Evolutionary conservation across 2,329 filamentous ascomycete genomes (phyloP).

Genomic region (Raffaelea ambrosiae): DNA sequence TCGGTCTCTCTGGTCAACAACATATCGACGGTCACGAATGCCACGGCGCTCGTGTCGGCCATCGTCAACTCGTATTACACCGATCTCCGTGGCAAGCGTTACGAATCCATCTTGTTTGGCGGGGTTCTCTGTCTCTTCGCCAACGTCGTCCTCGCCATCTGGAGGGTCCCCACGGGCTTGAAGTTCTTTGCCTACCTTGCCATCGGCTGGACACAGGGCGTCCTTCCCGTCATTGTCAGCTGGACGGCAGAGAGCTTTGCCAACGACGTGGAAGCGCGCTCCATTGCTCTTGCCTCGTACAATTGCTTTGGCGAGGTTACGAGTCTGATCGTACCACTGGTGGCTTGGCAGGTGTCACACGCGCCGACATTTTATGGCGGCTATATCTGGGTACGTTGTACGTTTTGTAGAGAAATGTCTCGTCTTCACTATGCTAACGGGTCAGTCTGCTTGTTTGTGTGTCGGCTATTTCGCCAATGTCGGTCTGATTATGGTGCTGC

Average conservation of each 20-base stretch:
- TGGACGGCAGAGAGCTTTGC: constrained; percentile 15
- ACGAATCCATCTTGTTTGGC: neutral
- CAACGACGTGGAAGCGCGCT: constrained; percentile 13
- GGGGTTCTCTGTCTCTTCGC: constrained; percentile 20
- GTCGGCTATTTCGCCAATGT: no score
- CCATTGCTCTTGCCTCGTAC: constrained; percentile 14
- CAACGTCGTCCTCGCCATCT: constrained; percentile 34
- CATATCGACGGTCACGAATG: constrained; percentile 29
- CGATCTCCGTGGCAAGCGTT: constrained; percentile 17
- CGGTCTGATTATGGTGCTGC: no score
- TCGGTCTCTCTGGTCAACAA: constrained; percentile 31
- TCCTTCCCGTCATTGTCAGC: constrained; percentile 1
- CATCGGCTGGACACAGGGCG: constrained; percentile 1
- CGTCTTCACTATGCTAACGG: no score
- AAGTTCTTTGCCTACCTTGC: constrained; percentile 22
- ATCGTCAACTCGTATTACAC: constrained; percentile 23
- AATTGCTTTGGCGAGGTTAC: constrained; percentile 15
- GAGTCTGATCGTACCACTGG: constrained; percentile 15
- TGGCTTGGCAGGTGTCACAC: constrained; percentile 9
- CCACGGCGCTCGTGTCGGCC: constrained; percentile 27
- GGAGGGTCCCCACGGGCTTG: constrained; percentile 37
- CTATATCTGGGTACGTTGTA: constrained; percentile 3
- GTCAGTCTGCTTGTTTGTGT: no score
- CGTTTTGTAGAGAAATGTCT: no score
- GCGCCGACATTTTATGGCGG: constrained; percentile 2